Conservation (phyloP, 371 early-diverging fungal species). For the Batkoa obscura region DNA sequence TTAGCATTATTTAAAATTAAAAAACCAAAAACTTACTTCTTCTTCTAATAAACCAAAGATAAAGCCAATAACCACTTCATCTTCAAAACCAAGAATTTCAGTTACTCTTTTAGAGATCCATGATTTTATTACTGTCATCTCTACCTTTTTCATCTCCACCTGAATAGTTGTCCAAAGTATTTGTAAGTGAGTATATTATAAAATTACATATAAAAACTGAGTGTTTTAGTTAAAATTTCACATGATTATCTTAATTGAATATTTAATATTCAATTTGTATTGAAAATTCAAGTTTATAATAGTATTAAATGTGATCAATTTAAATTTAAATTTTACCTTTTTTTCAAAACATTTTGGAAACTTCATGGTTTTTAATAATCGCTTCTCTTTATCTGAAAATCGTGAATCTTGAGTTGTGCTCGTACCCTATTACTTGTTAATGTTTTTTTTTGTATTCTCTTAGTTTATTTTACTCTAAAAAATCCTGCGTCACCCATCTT, state of each 20-base stretch:
- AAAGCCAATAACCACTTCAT: conserved; percentile 79
- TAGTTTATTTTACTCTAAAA: conserved; percentile 30
- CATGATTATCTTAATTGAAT: neutral
- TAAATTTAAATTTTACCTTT: conserved; percentile 34
- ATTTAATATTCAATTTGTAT: neutral
- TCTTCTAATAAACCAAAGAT: conserved; percentile 62
- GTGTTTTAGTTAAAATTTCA: neutral
- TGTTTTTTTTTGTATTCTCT: neutral
- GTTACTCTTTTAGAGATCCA: conserved; percentile 69
- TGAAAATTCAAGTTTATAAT: neutral
- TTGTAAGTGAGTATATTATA: too few relatives aligned
- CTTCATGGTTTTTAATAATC: conserved; percentile 53
- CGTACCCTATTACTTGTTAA: conserved; percentile 34
- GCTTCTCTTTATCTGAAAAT: conserved; percentile 76
- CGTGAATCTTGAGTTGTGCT: conserved; percentile 69
- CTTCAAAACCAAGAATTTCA: conserved; percentile 74
- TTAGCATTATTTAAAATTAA: too few relatives aligned
- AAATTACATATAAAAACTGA: neutral
- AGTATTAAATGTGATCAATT: neutral
- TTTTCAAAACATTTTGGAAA: conserved; percentile 64
- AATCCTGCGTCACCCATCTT: conserved; percentile 61
- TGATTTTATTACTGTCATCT: conserved; percentile 49
- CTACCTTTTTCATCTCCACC: conserved; percentile 81
- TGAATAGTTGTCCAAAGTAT: too few relatives aligned
- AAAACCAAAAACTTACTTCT: conserved; percentile 21